Evolutionary conservation across 1,139 yeast species (phyloP).

Genomic region (Kodamaea alishanica): DNA sequence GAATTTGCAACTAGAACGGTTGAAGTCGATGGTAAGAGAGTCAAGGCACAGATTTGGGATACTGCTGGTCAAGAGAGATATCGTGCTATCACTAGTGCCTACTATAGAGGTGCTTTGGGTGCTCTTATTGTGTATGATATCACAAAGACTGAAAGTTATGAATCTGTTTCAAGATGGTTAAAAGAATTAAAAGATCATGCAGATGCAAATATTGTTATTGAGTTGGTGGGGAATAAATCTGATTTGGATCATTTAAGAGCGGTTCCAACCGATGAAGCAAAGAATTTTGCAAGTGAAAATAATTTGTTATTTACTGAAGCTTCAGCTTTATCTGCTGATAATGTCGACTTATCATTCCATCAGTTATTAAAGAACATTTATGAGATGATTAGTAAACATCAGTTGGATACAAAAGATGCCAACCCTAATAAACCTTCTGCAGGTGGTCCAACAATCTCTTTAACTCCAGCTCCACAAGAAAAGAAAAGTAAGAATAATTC

Average conservation of each 20-base stretch:
- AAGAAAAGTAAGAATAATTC: slow-evolving; percentile 57
- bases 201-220: slow-evolving; percentile 93
- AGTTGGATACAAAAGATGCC: slow-evolving; percentile 67
- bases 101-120: slow-evolving; percentile 97
- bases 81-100: slow-evolving; percentile 95
- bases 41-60: slow-evolving; percentile 98
- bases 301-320: slow-evolving; percentile 92
- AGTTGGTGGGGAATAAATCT: slow-evolving; percentile 90
- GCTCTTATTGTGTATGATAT: slow-evolving; percentile 95
- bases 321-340: slow-evolving; percentile 92
- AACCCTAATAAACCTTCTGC: slow-evolving; percentile 47
- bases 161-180: slow-evolving; percentile 91
- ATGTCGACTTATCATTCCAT: slow-evolving; percentile 92
- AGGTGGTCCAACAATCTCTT: slow-evolving; percentile 84
- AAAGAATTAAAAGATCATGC: slow-evolving; percentile 95
- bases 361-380: slow-evolving; percentile 88
- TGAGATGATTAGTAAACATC: slow-evolving; percentile 86
- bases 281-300: slow-evolving; percentile 91
- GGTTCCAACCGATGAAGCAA: slow-evolving; percentile 97
- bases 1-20: slow-evolving; percentile 97
- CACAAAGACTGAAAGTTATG: slow-evolving; percentile 88
- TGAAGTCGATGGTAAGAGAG: slow-evolving; percentile 90
- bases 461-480: slow-evolving; percentile 92
- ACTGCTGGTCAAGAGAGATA: slow-evolving; percentile 99
- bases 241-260: slow-evolving; percentile 95